Base-by-base conservation (phyloP, 306 rosid genomes). In the Bauhinia variegata region DNA sequence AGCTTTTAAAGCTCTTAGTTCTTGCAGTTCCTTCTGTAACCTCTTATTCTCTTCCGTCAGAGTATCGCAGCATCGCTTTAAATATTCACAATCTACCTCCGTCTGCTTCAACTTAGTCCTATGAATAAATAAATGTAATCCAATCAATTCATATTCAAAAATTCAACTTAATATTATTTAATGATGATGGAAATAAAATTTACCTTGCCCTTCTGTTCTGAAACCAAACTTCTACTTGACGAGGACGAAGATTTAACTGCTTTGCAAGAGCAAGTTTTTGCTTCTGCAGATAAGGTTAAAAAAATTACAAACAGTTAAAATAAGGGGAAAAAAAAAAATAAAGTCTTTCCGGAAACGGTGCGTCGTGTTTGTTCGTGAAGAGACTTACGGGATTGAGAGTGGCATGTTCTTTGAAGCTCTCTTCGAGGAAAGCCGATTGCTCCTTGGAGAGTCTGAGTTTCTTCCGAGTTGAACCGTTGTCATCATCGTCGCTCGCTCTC, bases 181-280 rank as follows among this genome's bases (percentile, higher is more conserved):
- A n/a, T n/a, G n/a, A n/a, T n/a, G n/a, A n/a, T n/a, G n/a, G n/a
- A 48, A 9, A 3, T 28, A 3, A 3, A 1, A 8, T 6, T 34
- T 81, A 93, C 99, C 99, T 95, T 61, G 99, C 99, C 77, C 99
- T 88, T 83, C 99, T 83, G 54, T 95, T 95, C 74, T 95, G 99
- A 77, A 95, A 95, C 99, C 99, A 95, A 4, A 95, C 99, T 74
- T 95, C 99, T 4, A 95, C 99, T 70, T 95, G 99, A n/a, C 99
- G 89, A 1, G 99, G 96, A 66, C 95, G 90, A 23, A 95, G 99
- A 70, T 83, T 91, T 37, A 91, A 78, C 84, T 88, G 89, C 60
- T 83, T 95, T 2, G 97, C 96, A 38, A 91, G 83, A 7, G 90
- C 91, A 12, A 80, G 86, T 67, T 95, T 95, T 68, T 91, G 99